Conservation (phyloP, 805 yeast genomes). For the Candida easanensis region DNA sequence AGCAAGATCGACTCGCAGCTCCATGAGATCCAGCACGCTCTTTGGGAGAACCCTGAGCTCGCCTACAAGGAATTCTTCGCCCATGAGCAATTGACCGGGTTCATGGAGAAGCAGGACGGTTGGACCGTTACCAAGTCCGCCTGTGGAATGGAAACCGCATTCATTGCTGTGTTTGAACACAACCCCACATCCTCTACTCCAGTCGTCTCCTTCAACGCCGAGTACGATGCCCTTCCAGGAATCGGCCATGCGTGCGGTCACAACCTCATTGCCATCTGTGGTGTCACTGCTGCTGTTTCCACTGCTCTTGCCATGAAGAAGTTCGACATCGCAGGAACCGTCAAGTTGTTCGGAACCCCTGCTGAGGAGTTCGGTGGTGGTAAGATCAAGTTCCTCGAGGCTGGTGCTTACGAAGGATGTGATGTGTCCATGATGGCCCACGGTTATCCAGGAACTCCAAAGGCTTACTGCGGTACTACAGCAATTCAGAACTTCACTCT, state of each 20-base stretch:
- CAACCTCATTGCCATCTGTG: constrained; percentile 9
- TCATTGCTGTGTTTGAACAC: constrained; percentile 2
- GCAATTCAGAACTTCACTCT: constrained; percentile 9
- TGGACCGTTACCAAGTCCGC: constrained; percentile 11
- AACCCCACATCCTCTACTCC: constrained; percentile 4
- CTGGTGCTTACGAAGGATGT: constrained; percentile 10
- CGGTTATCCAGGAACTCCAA: neutral
- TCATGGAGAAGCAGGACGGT: constrained; percentile 12
- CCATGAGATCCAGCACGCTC: neutral
- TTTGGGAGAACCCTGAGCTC: neutral
- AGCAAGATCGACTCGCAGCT: neutral
- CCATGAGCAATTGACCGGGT: constrained; percentile 5
- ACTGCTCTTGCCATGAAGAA: constrained; percentile 7
- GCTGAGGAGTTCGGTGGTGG: constrained; percentile 15
- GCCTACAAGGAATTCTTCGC: constrained; percentile 9
- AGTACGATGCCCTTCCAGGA: constrained; percentile 12
- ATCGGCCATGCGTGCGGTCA: constrained; percentile 16
- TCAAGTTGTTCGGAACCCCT: constrained; percentile 13
- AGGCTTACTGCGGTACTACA: constrained; percentile 2
- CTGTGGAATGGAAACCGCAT: constrained; percentile 12
- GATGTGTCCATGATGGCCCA: constrained; percentile 12
- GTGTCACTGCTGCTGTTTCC: constrained; percentile 10
- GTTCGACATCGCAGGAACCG: constrained; percentile 12
- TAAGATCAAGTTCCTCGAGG: constrained; percentile 10
- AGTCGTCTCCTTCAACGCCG: constrained; percentile 10